Evolutionary conservation across 306 rosid genomes (phyloP).

Genomic region (Aeschynomene evenia): DNA sequence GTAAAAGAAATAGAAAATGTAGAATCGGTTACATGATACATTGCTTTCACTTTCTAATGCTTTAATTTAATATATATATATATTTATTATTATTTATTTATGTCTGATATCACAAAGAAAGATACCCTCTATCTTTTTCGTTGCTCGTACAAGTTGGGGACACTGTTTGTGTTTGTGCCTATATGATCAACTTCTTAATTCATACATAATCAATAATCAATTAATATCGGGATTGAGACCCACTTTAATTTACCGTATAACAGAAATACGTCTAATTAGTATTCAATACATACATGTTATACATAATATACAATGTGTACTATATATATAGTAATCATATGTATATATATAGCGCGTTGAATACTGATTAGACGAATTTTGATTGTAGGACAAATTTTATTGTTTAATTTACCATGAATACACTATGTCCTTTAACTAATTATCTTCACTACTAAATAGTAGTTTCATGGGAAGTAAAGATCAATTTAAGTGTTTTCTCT

Average conservation of each 20-base stretch:
- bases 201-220: too few relatives aligned
- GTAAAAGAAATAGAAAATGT: background rate
- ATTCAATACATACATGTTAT: too few relatives aligned
- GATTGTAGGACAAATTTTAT: too few relatives aligned
- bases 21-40: background rate
- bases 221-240: background rate
- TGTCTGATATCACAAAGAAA: conserved; percentile 22
- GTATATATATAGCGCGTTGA: too few relatives aligned
- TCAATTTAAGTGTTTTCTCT: too few relatives aligned
- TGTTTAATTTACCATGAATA: background rate
- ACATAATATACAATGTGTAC: too few relatives aligned
- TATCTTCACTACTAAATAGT: background rate
- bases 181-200: conserved; percentile 5
- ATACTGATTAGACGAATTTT: too few relatives aligned
- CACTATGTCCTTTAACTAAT: background rate
- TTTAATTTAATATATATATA: too few relatives aligned
- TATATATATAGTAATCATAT: too few relatives aligned
- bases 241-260: too few relatives aligned
- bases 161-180: conserved; percentile 19
- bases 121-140: conserved; percentile 27
- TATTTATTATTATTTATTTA: too few relatives aligned
- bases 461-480: background rate
- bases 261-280: too few relatives aligned
- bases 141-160: conserved; percentile 21
- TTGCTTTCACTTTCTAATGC: conserved; percentile 23